phyloP scores from a whole-genome alignment of 2,329 filamentous ascomycete species.

The Acarospora socialis region DNA sequence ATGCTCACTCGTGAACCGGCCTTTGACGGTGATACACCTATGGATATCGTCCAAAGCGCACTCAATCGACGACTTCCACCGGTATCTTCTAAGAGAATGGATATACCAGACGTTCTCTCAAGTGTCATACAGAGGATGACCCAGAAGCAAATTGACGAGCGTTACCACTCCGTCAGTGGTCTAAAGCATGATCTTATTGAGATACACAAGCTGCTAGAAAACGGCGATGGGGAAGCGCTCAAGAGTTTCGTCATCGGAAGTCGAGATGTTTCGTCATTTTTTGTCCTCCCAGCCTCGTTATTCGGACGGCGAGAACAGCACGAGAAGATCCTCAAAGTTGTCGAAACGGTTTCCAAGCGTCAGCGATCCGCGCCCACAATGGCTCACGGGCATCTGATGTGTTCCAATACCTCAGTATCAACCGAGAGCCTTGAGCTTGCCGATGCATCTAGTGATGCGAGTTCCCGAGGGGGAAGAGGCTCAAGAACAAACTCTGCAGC shows the following conservation, averaged over 20 bases:
- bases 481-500: slow-evolving; percentile 26
- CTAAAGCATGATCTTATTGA: slow-evolving; percentile 66
- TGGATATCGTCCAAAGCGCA: slow-evolving; percentile 86
- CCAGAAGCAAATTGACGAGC: slow-evolving; percentile 70
- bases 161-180: slow-evolving; percentile 80
- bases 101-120: slow-evolving; percentile 70
- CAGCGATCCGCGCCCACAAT: slow-evolving; percentile 33
- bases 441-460: slow-evolving; percentile 42
- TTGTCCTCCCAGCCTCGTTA: slow-evolving; percentile 68
- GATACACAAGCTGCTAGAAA: slow-evolving; percentile 58
- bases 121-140: slow-evolving; percentile 85
- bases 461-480: slow-evolving; percentile 26
- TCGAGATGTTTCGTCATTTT: slow-evolving; percentile 86
- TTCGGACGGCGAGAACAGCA: slow-evolving; percentile 66
- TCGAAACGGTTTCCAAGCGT: slow-evolving; percentile 59
- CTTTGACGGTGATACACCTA: slow-evolving; percentile 63
- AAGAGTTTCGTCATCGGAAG: slow-evolving; percentile 61
- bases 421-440: slow-evolving; percentile 33
- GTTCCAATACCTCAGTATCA: slow-evolving; percentile 34
- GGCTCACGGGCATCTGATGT: slow-evolving; percentile 18
- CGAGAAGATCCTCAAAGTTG: slow-evolving; percentile 54
- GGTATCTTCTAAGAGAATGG: slow-evolving; percentile 62
- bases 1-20: slow-evolving; percentile 66
- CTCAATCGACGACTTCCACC: slow-evolving; percentile 64
- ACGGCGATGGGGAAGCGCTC: slow-evolving; percentile 58